phyloP scores from a whole-genome alignment of 805 yeast species.

The Zygosaccharomyces bisporus region DNA sequence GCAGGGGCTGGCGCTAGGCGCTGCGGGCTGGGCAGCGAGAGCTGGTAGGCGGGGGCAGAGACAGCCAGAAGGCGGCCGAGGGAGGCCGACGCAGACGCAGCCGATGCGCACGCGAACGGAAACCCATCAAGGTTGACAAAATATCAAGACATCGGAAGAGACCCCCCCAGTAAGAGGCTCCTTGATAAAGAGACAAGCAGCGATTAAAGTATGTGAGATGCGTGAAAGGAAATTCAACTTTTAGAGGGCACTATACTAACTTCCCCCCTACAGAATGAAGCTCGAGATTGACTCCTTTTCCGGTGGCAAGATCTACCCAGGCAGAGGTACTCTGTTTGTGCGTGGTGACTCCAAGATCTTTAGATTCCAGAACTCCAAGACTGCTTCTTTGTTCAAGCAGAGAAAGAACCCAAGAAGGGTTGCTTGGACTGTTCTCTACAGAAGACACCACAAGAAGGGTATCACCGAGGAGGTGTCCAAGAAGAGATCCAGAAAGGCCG shows the following conservation, averaged over 20 bases:
- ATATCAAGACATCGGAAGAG: constrained; percentile 1
- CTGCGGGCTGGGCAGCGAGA: not conserved
- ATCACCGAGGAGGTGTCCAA: constrained; percentile 96
- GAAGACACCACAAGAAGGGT: constrained; percentile 99
- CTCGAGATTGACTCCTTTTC: constrained; percentile 99
- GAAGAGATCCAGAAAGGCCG: constrained; percentile 96
- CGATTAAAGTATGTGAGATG: not conserved
- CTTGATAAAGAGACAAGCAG: not conserved
- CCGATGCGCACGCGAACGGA: constrained; percentile 2
- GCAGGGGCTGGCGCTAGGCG: not conserved
- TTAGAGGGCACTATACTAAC: not conserved
- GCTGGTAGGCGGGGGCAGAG: not conserved
- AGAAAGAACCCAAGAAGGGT: constrained; percentile 99
- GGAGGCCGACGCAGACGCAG: constrained; percentile 1
- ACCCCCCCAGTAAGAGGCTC: not conserved
- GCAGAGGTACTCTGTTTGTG: constrained; percentile 98
- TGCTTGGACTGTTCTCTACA: constrained; percentile 98
- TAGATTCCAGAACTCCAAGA: constrained; percentile 98
- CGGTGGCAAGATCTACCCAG: constrained; percentile 99
- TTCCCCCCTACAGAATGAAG: constrained; percentile 62
- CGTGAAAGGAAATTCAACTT: not conserved
- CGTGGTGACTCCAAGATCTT: constrained; percentile 99
- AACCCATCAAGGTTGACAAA: constrained; percentile 7
- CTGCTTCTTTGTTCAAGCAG: constrained; percentile 97
- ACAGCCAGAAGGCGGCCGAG: no score